Percentiles rank a stretch among this genome's conserved stretches.
These are phyloP conservation scores for Lactifluus hygrophoroides DNA, from an alignment of 768 basidiomycete genomes.

Conservation along the genomic window DNA sequence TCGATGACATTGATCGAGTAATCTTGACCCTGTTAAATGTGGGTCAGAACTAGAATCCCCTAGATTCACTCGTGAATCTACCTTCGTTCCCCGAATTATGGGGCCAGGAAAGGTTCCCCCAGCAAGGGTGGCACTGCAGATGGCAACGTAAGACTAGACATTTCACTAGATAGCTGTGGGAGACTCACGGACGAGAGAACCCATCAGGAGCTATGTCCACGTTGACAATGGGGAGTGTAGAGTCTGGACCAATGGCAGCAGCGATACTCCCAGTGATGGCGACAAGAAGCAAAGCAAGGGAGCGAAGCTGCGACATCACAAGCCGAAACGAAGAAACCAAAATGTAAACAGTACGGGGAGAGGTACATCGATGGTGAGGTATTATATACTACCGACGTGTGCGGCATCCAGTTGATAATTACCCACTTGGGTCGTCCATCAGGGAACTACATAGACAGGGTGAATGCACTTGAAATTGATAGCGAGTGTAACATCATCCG, in stretches of 20 bases:
- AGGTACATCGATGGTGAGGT: not conserved
- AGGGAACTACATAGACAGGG: not conserved
- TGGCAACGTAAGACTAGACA: not conserved
- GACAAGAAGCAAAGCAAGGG: not conserved
- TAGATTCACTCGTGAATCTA: not conserved
- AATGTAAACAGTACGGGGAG: not conserved
- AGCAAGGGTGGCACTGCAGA: constrained; percentile 2
- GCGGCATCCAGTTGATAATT: not conserved
- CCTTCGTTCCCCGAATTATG: constrained; percentile 4
- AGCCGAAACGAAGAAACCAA: not conserved
- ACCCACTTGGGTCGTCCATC: not conserved
- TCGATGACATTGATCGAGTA: constrained; percentile 1
- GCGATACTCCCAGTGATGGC: not conserved
- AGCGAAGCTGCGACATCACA: constrained; percentile 1
- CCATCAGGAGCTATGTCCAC: constrained; percentile 12
- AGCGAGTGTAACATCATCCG: too few relatives aligned
- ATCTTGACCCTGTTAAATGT: not conserved
- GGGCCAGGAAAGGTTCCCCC: constrained; percentile 2
- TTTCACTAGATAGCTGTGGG: not conserved
- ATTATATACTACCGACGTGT: not conserved
- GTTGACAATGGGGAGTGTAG: constrained; percentile 1
- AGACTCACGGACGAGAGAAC: constrained; percentile 10
- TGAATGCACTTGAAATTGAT: not conserved
- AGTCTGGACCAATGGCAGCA: not conserved
- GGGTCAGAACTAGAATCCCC: not conserved